Conservation (phyloP, 2,329 filamentous ascomycete genomes). For the Cercospora janseana region DNA sequence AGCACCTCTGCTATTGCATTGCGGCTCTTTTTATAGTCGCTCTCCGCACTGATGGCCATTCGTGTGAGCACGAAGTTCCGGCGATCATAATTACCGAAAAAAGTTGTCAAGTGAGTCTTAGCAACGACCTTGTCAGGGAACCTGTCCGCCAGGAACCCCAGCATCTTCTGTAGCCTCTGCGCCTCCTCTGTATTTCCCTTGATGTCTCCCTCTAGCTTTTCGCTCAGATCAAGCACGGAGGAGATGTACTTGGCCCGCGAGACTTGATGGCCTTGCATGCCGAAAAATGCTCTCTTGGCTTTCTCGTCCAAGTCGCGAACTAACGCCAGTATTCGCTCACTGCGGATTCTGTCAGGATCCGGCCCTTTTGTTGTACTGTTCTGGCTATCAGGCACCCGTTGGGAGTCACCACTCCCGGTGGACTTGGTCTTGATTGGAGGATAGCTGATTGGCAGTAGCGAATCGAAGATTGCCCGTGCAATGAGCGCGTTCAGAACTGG, state of each 20-base stretch:
- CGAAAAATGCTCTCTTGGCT: conserved; percentile 84
- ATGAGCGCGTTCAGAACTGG: conserved; percentile 78
- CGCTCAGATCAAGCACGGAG: conserved; percentile 78
- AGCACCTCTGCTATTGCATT: conserved; percentile 87
- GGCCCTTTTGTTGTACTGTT: conserved; percentile 44
- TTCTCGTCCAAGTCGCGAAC: conserved; percentile 73
- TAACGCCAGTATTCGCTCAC: conserved; percentile 79
- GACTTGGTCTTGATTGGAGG: conserved; percentile 63
- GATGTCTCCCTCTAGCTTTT: conserved; percentile 78
- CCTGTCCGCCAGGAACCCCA: conserved; percentile 69
- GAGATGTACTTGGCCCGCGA: conserved; percentile 70
- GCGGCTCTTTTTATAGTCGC: conserved; percentile 86
- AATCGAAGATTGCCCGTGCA: conserved; percentile 82
- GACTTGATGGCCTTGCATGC: conserved; percentile 75
- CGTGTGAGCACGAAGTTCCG: conserved; percentile 85
- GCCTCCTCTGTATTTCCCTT: conserved; percentile 59
- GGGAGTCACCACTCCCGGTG: conserved; percentile 53
- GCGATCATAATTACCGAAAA: conserved; percentile 86
- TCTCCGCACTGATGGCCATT: conserved; percentile 79
- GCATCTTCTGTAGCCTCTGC: conserved; percentile 69
- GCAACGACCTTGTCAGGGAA: conserved; percentile 74
- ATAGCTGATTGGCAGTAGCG: conserved; percentile 82
- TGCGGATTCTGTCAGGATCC: conserved; percentile 73
- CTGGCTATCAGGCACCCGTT: conserved; percentile 61
- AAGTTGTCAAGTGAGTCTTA: conserved; percentile 77